phyloP scores from a whole-genome alignment of 352 stramenopile species.

The Thalassiosira mediterranea region DNA sequence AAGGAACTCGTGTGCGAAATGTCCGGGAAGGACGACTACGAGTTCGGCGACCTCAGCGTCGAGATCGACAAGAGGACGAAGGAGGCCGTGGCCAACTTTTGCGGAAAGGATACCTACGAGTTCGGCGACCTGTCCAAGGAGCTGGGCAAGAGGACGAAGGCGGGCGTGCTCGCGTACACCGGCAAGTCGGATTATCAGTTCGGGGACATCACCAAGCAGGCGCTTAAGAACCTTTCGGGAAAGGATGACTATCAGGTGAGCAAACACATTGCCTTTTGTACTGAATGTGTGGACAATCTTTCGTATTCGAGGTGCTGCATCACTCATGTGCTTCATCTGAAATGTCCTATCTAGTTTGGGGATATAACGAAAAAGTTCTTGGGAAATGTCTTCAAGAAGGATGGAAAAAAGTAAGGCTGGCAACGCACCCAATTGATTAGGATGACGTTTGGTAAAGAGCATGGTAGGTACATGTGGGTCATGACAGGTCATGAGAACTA shows the following conservation, averaged over 20 bases:
- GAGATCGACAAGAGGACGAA: slow-evolving; percentile 56
- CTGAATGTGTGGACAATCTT: neutral
- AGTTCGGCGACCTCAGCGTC: slow-evolving; percentile 72
- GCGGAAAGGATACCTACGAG: slow-evolving; percentile 62
- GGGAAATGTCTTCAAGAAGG: slow-evolving; percentile 74
- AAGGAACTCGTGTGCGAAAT: slow-evolving; percentile 70
- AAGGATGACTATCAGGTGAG: slow-evolving; percentile 70
- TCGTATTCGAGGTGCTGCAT: neutral
- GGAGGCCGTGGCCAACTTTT: slow-evolving; percentile 44
- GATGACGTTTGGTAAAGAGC: no score
- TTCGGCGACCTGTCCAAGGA: slow-evolving; percentile 72
- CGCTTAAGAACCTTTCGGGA: slow-evolving; percentile 67
- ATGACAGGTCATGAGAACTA: no score
- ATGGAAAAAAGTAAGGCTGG: no score
- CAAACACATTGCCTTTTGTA: no score
- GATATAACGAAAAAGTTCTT: slow-evolving; percentile 80
- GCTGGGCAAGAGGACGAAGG: slow-evolving; percentile 62
- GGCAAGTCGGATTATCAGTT: slow-evolving; percentile 78
- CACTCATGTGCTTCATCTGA: neutral
- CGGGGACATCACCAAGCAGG: slow-evolving; percentile 74
- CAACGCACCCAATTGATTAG: no score
- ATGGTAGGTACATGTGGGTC: no score
- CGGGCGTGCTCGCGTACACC: slow-evolving; percentile 60
- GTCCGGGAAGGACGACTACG: slow-evolving; percentile 76
- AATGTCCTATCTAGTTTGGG: slow-evolving; percentile 65